Base-by-base conservation (phyloP, 2,329 filamentous ascomycete genomes). In the Epichloe gansuensis region DNA sequence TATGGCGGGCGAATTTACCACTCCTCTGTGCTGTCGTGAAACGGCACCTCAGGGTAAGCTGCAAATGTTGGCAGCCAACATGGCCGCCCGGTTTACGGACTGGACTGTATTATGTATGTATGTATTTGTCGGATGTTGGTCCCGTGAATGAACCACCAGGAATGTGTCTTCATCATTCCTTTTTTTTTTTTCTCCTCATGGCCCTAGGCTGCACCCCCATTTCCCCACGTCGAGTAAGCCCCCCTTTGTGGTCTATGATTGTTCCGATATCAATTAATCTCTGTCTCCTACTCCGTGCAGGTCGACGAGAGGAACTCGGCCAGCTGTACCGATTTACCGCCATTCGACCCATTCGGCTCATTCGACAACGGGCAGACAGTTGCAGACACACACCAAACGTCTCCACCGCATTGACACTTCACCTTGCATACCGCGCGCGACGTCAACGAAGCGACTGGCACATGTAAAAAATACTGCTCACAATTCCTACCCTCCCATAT, bases 391-490 rank as follows among this genome's bases (percentile, higher is more conserved):
- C 39, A 36, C 40, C 34, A n/a, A 21, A 23, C 38, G 34, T 41
- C 56, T 47, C 52, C 54, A 51, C 58, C 53, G 46, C 51, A 51
- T 54, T 57, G 58, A 58, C 58, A 60, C 53, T 55, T 60, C 58
- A 59, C 50, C 57, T 54, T 56, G 58, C 57, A 60, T 53, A 49
- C 50, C 49, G 48, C 25, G 50, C 53, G 46, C 52, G 7, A 47
- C 50, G 21, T 48, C 41, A 38, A 50, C 35, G n/a, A 46, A 42
- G 21, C 35, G 43, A 49, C 52, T 39, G 21, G 41, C 43, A 36
- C 41, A 45, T 8, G n/a, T 8, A 21, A 21, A 21, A 21, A 21
- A 21, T 21, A 49, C 35, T 36, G 27, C 40, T 39, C 36, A 35
- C 17, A 41, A 35, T 31, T 38, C 13, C 31, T 31, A 8, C 9